These are phyloP conservation scores for Trametes meyenii DNA, from an alignment of 768 basidiomycete species.

Conservation along the genomic window DNA sequence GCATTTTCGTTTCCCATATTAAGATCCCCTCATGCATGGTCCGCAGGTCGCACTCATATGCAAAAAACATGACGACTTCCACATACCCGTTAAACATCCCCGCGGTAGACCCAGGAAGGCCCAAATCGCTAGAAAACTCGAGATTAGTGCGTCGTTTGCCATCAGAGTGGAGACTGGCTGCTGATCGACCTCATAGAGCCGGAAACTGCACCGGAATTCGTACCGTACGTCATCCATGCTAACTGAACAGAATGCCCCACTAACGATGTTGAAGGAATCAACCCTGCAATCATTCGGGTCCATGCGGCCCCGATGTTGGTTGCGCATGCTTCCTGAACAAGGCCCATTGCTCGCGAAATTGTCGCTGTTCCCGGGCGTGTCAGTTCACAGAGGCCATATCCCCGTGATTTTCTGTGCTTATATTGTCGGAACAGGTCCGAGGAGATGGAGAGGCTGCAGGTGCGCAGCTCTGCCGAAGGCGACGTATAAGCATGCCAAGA, in stretches of 20 bases:
- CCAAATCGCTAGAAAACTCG: not conserved
- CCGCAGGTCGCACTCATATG: constrained; percentile 7
- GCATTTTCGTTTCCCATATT: not conserved
- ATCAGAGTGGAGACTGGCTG: not conserved
- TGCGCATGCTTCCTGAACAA: constrained; percentile 55
- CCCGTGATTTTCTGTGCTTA: not conserved
- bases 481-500: not conserved
- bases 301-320: constrained; percentile 44
- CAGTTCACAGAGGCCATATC: constrained; percentile 18
- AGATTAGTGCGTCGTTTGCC: not conserved
- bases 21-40: too few species aligned
- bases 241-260: not conserved
- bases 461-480: constrained; percentile 38
- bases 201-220: not conserved
- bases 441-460: constrained; percentile 59
- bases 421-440: constrained; percentile 43
- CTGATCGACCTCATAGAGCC: not conserved
- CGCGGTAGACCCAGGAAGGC: not conserved
- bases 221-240: not conserved
- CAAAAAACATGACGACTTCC: not conserved
- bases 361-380: constrained; percentile 58
- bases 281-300: constrained; percentile 61
- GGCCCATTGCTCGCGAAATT: constrained; percentile 59
- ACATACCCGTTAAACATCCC: not conserved
- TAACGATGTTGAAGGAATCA: constrained; percentile 37